phyloP scores from a whole-genome alignment of 2,329 filamentous ascomycete genomes.

The Aspergillus pseudotamarii region DNA sequence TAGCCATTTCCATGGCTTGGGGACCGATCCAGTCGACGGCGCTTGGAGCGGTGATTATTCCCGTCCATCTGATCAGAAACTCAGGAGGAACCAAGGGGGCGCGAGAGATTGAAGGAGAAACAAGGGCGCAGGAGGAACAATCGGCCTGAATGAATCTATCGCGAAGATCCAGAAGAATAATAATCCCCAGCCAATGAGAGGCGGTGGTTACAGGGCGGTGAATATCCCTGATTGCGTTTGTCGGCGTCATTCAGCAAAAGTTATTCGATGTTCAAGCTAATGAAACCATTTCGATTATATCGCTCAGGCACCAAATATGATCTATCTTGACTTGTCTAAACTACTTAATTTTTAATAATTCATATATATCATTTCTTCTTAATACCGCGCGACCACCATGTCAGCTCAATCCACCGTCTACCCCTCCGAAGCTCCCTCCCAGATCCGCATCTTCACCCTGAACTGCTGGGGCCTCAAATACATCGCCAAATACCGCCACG shows the following conservation, averaged over 20 bases:
- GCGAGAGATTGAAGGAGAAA: conserved; percentile 3
- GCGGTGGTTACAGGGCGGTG: background rate
- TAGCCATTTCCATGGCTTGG: conserved; percentile 17
- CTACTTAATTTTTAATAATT: background rate
- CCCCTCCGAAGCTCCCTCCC: conserved; percentile 47
- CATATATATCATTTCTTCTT: background rate
- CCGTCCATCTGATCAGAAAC: conserved; percentile 28
- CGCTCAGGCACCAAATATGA: background rate
- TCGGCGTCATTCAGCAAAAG: background rate
- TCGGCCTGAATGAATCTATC: conserved; percentile 3
- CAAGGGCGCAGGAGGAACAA: conserved; percentile 2
- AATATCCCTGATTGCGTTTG: background rate
- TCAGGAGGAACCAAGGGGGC: background rate
- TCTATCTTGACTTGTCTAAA: background rate
- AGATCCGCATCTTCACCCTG: conserved; percentile 80
- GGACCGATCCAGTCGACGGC: conserved; percentile 35
- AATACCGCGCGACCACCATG: background rate
- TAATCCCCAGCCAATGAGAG: conserved; percentile 8
- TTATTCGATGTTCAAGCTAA: background rate
- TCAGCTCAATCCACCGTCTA: background rate
- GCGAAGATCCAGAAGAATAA: conserved; percentile 4
- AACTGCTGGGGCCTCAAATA: conserved; percentile 98
- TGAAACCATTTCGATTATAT: background rate
- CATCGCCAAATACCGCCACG: conserved; percentile 74
- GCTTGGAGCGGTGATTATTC: conserved; percentile 28